These are phyloP conservation scores for Arxiozyma bovina DNA, from an alignment of 1,139 yeast species.

Conservation along the genomic window DNA sequence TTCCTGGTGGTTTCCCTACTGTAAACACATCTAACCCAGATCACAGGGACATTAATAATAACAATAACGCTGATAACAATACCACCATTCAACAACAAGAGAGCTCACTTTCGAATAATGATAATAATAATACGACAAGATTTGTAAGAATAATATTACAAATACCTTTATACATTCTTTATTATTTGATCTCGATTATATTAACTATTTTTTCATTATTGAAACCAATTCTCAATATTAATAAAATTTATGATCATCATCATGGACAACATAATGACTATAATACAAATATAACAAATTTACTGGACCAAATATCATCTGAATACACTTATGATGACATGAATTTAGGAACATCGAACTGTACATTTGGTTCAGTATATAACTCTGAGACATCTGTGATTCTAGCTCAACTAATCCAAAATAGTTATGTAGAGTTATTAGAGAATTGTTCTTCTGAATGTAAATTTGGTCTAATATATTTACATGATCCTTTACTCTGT, in stretches of 20 bases:
- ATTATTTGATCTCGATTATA: conserved; percentile 13
- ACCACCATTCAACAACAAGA: neutral
- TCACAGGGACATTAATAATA: too few relatives aligned
- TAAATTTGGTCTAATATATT: conserved; percentile 56
- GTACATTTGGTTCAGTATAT: conserved; percentile 19
- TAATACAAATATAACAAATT: conserved; percentile 9
- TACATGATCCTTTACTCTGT: conserved; percentile 69
- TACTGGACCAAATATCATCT: conserved; percentile 16
- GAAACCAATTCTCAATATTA: conserved; percentile 19
- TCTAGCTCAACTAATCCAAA: conserved; percentile 13
- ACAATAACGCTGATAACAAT: too few relatives aligned
- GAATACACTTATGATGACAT: conserved; percentile 7
- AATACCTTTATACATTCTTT: conserved; percentile 20
- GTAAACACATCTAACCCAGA: neutral
- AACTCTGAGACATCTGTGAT: conserved; percentile 18
- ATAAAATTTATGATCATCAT: conserved; percentile 19
- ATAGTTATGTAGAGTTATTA: conserved; percentile 23
- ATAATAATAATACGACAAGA: neutral
- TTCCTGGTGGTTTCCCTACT: conserved; percentile 12
- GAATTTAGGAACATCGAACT: neutral
- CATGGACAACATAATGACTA: conserved; percentile 13
- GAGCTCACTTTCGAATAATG: neutral
- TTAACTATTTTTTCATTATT: conserved; percentile 12
- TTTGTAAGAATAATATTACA: conserved; percentile 5
- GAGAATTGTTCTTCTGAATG: conserved; percentile 23